Evolutionary conservation across 2,329 filamentous ascomycete genomes (phyloP).

Genomic region (Pseudocercospora eumusae): DNA sequence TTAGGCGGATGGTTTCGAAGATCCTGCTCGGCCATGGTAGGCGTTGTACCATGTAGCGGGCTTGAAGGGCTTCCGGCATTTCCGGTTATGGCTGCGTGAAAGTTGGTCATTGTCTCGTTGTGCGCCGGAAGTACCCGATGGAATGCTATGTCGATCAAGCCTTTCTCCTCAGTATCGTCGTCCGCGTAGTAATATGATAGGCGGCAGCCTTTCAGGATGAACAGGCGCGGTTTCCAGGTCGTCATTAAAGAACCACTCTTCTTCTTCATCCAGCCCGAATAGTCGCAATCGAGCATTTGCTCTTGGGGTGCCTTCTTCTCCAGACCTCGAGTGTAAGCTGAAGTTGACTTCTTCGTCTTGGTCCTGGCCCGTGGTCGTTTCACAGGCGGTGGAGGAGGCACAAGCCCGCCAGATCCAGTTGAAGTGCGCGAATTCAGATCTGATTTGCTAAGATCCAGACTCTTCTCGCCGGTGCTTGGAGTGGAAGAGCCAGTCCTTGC

Average conservation of each 20-base stretch:
- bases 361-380: conserved; percentile 32
- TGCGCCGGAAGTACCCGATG: conserved; percentile 95
- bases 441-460: conserved; percentile 40
- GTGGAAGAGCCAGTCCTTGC: conserved; percentile 74
- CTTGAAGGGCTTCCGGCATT: conserved; percentile 67
- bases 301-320: conserved; percentile 78
- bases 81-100: conserved; percentile 89
- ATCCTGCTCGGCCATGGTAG: conserved; percentile 43
- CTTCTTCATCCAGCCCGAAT: conserved; percentile 99
- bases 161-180: conserved; percentile 87
- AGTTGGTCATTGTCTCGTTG: conserved; percentile 82
- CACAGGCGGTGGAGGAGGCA: conserved; percentile 36
- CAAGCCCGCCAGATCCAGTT: conserved; percentile 45
- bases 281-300: conserved; percentile 83
- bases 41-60: conserved; percentile 45
- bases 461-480: conserved; percentile 58
- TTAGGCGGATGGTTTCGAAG: conserved; percentile 41
- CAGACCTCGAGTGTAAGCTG: conserved; percentile 85
- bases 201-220: conserved; percentile 86
- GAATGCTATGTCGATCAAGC: conserved; percentile 94
- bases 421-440: conserved; percentile 45
- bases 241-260: conserved; percentile 94
- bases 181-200: conserved; percentile 97
- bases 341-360: conserved; percentile 83
- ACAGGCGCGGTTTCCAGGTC: conserved; percentile 96